Evolutionary conservation across 2,329 filamentous ascomycete genomes (phyloP), one percentile per base, ranked within the genome.

Genomic region (Coniochaeta ligniaria): DNA sequence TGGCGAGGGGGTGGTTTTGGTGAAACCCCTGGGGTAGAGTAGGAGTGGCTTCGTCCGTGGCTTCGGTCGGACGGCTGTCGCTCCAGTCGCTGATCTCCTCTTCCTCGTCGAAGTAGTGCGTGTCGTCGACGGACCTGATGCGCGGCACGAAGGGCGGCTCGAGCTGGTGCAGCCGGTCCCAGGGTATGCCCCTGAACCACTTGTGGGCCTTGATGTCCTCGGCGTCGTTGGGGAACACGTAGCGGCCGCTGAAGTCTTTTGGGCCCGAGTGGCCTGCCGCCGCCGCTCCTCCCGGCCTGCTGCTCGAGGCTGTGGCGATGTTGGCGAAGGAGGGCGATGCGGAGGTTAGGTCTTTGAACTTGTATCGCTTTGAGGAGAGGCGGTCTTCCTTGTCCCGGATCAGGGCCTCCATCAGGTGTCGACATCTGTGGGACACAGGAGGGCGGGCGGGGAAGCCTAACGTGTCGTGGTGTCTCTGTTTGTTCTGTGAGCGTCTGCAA

Each of bases 101-200:
- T 64, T 92, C 90, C 57, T 92, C 88, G 61, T 96, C 91, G 69
- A 98, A 98, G 71, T 96, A 98, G 68, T 89, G 91, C 1, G 92
- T 95, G 70, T 93, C 90, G 58, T 90, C 87, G 64, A 81, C 77
- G 33, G 79, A 78, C 43, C 79, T 79, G 26, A 97, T 86, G 11
- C 85, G 81, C 0, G 94, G 94, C 0, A 96, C 78, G 68, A 96
- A 94, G 0, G 93, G 93, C 0, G 94, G 93, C 9, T 78, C 78
- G 60, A 85, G 82, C 36, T 82, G 75, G 68, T 95, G 89, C 17
- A 96, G 74, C 0, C 83, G 83, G 16, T 89, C 84, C 95, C 92
- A 98, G 1, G 85, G 83, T 17, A 96, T 84, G 57, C 86, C 85
- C 60, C 81, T 82, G 76, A 98, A 98, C 83, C 94, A 98, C 12